Evolutionary conservation across 2,329 filamentous ascomycete species (phyloP), one percentile per base, ranked within the genome.

Genomic region (Fusarium proliferatum): DNA sequence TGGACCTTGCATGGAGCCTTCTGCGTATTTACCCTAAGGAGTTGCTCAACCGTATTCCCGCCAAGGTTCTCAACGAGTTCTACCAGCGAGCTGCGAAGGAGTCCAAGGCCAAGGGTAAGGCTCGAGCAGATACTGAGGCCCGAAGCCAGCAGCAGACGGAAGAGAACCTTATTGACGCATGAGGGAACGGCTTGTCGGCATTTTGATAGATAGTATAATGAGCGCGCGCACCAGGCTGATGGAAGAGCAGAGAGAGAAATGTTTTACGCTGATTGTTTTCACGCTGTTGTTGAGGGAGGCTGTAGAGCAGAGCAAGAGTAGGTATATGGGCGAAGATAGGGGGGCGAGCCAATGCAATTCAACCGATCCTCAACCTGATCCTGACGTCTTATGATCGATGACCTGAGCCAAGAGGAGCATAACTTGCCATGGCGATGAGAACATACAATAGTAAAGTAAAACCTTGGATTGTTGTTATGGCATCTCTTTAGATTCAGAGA

Each of bases 21-120:
- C 91, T 99, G 76, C 92, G 96, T 76, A 97, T 99, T 84, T 99
- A 96, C 88, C 96, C 96, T 84, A 98, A 97, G 90, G 96, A 99
- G 80, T 86, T 98, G 77, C 93, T 99, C 79, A 99, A 99, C 88
- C 94, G 97, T 85, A 95, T 96, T 80, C 94, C 94, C 67, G 90
- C 91, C 86, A 94, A 95, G 86, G 82, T 94, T 48, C 89, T 96
- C 78, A 92, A 95, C 79, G 93, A 96, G 83, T 96, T 91, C 86
- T 96, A 96, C 84, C 90, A 92, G 80, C 88, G 93, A 76, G 89
- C 90, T 64, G 85, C 88, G 57, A 88, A 88, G 78, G 88, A 91
- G 71, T 84, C 88, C 72, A 92, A 92, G 85, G 85, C 85, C 69
- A 92, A 92, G 86, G 87, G 85, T 72, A 88, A 90, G 83, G 86